These are phyloP conservation scores for Blumeria hordei DNA, from an alignment of 2,329 filamentous ascomycete genomes.

Conservation along the genomic window DNA sequence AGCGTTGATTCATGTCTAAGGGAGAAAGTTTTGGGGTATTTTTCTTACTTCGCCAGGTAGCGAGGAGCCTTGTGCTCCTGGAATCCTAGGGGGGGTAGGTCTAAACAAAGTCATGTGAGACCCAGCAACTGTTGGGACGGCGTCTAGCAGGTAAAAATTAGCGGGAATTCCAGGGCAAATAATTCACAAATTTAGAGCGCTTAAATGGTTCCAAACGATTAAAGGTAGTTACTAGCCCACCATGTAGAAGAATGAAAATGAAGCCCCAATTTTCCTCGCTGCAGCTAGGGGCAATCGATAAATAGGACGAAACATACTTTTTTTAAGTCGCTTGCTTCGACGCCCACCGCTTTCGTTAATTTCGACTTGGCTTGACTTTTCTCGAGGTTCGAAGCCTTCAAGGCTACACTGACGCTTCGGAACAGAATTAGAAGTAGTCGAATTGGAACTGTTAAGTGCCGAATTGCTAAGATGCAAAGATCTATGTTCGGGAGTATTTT, in stretches of 20 bases:
- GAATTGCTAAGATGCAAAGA: conserved; percentile 25
- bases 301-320: conserved; percentile 28
- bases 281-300: too few relatives aligned
- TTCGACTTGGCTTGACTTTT: conserved; percentile 11
- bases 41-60: conserved; percentile 28
- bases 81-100: conserved; percentile 46
- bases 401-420: conserved; percentile 57
- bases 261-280: background rate
- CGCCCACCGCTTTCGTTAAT: conserved; percentile 43
- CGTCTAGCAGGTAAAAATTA: conserved; percentile 23
- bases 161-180: conserved; percentile 7
- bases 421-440: conserved; percentile 21
- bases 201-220: background rate
- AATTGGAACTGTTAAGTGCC: conserved; percentile 26
- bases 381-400: conserved; percentile 19
- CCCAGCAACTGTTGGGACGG: conserved; percentile 66
- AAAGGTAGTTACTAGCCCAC: too few relatives aligned
- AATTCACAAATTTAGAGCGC: too few relatives aligned
- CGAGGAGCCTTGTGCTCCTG: conserved; percentile 20
- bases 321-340: conserved; percentile 81
- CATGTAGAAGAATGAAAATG: background rate
- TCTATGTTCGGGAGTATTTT: conserved; percentile 39
- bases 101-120: conserved; percentile 93
- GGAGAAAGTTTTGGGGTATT: conserved; percentile 25
- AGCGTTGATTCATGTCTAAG: conserved; percentile 5